Base-by-base conservation (phyloP, 108 stramenopile genomes). In the Epipyxis sp. region DNA sequence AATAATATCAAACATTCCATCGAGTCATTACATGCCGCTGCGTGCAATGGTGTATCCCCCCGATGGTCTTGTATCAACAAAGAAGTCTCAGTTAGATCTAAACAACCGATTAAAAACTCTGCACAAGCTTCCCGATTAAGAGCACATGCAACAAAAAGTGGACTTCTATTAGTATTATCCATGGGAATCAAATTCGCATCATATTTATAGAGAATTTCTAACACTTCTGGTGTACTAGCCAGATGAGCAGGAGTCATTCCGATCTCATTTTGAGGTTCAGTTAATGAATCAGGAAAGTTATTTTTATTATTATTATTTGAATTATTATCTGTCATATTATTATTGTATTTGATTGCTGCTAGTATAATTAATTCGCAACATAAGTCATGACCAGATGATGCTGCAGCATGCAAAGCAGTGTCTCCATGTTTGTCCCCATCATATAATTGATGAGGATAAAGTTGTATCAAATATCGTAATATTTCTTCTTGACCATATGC, bases 31-130 rank as follows among this genome's bases (percentile, higher is more conserved):
- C 84, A 86, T 43, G 84, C 84, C 37, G 84, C 84, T 13, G 86
- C 86, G 62, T 86, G 86, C 80, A 86, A 82, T 6, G 86, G 86
- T 0, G 84, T 86, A 69, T 86, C 86, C 16, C 86, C 86, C n/a
- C 86, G 82, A 57, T 59, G 43, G 40, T 84, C 84, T 1, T 50
- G 58, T 27, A 32, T 69, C 6, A 74, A 42, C 25, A 80, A 40
- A 0, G 29, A 41, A 20, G 25, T 10, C 29, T 78, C 42, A 16
- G 50, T 74, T 44, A 35, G 54, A 69, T 41, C 58, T 6, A 32
- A 32, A 76, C 80, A 27, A 69, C 84, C 83, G 80, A 77, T 74
- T n/a, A 86, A 69, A 42, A 81, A 83, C 41, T 83, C 78, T 59
- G 79, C 86, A 57, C 80, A 80, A 30, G 82, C 81, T 59, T 59